Evolutionary conservation across 1,139 yeast species (phyloP).

Genomic region (Hansenula sp.): DNA sequence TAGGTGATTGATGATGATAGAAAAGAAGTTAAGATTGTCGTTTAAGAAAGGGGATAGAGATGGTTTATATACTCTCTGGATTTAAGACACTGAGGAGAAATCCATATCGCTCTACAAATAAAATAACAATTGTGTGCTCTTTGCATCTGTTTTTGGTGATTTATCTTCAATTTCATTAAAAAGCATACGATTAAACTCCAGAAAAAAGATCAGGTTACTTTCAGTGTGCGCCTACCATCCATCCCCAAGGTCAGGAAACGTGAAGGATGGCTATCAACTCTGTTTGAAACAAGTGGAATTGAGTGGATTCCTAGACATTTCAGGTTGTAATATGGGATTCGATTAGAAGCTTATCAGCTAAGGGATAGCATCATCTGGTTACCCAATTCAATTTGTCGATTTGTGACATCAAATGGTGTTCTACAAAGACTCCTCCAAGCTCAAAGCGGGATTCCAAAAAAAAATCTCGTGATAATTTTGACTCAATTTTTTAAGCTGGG

Average conservation of each 20-base stretch:
- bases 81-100: neutral
- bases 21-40: neutral
- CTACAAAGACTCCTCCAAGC: neutral
- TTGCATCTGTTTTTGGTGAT: neutral
- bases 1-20: neutral
- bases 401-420: too few relatives aligned
- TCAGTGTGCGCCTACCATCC: neutral
- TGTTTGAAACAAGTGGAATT: neutral
- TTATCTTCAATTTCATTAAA: neutral
- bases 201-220: conserved; percentile 1
- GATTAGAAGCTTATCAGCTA: too few relatives aligned
- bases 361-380: too few relatives aligned
- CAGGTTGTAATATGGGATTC: too few relatives aligned
- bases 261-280: too few relatives aligned
- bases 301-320: neutral
- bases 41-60: neutral
- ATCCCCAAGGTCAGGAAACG: neutral
- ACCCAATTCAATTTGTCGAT: too few relatives aligned
- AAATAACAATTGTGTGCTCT: neutral
- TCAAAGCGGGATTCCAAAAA: neutral
- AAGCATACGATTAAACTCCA: neutral
- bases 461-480: conserved; percentile 1
- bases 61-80: neutral
- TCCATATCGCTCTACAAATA: neutral
- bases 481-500: neutral